Conservation (phyloP, 1,139 yeast species). For the Geotrichum citri-aurantii region DNA sequence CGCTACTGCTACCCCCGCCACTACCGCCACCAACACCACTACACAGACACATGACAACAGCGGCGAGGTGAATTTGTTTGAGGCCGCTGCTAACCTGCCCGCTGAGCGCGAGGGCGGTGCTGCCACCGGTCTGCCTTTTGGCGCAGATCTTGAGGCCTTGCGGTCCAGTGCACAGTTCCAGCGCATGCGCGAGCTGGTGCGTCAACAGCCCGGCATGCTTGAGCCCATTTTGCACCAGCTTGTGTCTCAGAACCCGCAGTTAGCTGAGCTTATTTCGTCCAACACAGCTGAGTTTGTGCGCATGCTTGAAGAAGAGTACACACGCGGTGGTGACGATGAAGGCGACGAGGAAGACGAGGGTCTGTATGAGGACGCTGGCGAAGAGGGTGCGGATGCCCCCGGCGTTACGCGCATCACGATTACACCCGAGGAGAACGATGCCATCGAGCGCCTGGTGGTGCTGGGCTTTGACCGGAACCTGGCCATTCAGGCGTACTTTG, state of each 20-base stretch:
- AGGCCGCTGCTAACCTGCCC: conserved; percentile 66
- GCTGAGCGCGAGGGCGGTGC: conserved; percentile 29
- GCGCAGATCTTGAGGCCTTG: conserved; percentile 31
- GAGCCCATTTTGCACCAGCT: conserved; percentile 80
- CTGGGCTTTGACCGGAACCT: conserved; percentile 85
- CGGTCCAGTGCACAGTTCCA: conserved; percentile 45
- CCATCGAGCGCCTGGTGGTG: conserved; percentile 81
- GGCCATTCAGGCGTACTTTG: conserved; percentile 92
- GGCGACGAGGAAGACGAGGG: conserved; percentile 38
- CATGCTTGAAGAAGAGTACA: conserved; percentile 45
- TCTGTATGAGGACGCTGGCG: conserved; percentile 38
- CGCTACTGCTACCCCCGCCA: conserved; percentile 32
- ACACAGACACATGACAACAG: conserved; percentile 35
- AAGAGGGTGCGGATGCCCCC: conserved; percentile 35
- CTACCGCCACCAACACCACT: conserved; percentile 34
- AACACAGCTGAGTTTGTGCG: conserved; percentile 85
- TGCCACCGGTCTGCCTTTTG: conserved; percentile 26
- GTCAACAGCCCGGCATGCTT: conserved; percentile 82
- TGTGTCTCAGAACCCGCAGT: conserved; percentile 77
- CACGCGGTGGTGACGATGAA: conserved; percentile 29
- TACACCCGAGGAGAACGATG: conserved; percentile 79
- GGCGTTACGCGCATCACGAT: conserved; percentile 50
- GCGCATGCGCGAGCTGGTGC: conserved; percentile 70
- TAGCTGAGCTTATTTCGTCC: conserved; percentile 67
- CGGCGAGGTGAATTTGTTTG: conserved; percentile 57